Evolutionary conservation across 2,329 filamentous ascomycete species (phyloP), one percentile per base, ranked within the genome.

Genomic region (Cordyceps fumosorosea): DNA sequence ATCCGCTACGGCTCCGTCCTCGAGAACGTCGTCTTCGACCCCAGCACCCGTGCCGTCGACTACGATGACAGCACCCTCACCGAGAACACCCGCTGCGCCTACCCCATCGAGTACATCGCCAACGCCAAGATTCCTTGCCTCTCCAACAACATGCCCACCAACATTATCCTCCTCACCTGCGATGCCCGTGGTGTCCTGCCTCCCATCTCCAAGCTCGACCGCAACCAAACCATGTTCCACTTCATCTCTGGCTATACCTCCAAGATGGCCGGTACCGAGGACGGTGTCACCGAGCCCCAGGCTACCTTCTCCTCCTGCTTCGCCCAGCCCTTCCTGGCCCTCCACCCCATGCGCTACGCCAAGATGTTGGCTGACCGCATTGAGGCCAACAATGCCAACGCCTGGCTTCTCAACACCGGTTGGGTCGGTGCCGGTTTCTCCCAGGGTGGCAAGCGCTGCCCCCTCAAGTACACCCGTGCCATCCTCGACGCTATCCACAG

Each of bases 161-260:
- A 99, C 87, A 98, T 99, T 79, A 90, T 99, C 74, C 89, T 99
- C 70, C 88, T 99, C 70, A 99, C 95, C 66, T 99, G 95, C 81
- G 95, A 99, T 72, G 95, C 95, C 64, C 91, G 95, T 69, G 95
- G 95, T 82, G 95, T 99, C 56, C 87, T 99, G 62, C 95, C 95
- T 62, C 95, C 95, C 55, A 98, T 99, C 80, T 97, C 92, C 72
- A 98, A 98, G 84, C 89, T 99, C 75, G 87, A 89, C 82, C 86
- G 89, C 67, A 87, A 91, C 72, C 95, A 98, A 82, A 96, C 92
- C 77, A 98, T 99, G 93, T 99, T 98, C 89, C 95, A 99, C 85
- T 99, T 99, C 87, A 99, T 99, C 80, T 96, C 91, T 20, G 95
- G 95, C 70, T 99, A 99, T 85, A 99, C 95, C 67, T 98, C 93